These are phyloP conservation scores for Boletus huronensis DNA, from an alignment of 768 basidiomycete species.

Conservation along the genomic window DNA sequence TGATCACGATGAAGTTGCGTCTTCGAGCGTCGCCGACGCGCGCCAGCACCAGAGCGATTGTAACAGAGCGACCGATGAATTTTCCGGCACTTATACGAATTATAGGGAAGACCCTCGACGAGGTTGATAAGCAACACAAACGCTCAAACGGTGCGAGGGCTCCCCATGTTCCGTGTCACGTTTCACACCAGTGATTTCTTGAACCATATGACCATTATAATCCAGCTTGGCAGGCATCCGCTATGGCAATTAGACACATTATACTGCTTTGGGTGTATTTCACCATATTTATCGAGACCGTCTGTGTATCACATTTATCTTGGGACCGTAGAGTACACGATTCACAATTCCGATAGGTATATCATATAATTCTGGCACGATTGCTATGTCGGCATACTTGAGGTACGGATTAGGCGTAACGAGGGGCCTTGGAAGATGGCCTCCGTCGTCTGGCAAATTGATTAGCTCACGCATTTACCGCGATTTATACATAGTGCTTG, in stretches of 20 bases:
- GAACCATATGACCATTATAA: slow-evolving; percentile 14
- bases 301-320: slow-evolving; percentile 14
- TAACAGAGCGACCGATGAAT: slow-evolving; percentile 8
- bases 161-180: background rate
- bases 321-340: slow-evolving; percentile 55
- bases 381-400: slow-evolving; percentile 41
- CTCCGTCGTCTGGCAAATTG: slow-evolving; percentile 49
- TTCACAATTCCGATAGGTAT: slow-evolving; percentile 81
- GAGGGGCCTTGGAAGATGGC: slow-evolving; percentile 42
- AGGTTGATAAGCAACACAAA: background rate
- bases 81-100: slow-evolving; percentile 14
- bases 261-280: slow-evolving; percentile 9
- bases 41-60: slow-evolving; percentile 33
- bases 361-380: slow-evolving; percentile 70
- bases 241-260: background rate
- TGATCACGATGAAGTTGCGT: slow-evolving; percentile 34
- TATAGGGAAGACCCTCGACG: background rate
- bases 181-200: slow-evolving; percentile 11
- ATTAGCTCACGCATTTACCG: slow-evolving; percentile 9
- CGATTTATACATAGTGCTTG: slow-evolving; percentile 8
- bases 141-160: background rate
- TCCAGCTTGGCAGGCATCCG: slow-evolving; percentile 3
- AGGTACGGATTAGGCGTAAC: slow-evolving; percentile 44
- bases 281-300: slow-evolving; percentile 18
- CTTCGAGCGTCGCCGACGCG: slow-evolving; percentile 27